Evolutionary conservation across 176 grass and related monocot species (phyloP).

Genomic region (Zizania latifolia): DNA sequence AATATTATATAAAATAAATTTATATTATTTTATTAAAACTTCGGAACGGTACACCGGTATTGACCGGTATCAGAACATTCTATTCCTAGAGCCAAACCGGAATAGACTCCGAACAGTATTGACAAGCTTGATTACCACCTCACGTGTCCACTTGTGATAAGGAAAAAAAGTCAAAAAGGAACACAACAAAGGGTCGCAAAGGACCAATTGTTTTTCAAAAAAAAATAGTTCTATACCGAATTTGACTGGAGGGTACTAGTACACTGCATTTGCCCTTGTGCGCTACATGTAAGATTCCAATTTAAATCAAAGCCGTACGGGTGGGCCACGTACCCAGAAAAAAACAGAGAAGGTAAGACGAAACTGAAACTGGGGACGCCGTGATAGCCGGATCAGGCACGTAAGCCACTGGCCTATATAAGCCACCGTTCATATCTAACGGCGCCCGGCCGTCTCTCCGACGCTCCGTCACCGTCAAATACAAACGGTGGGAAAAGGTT

Average conservation of each 20-base stretch:
- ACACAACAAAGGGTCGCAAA: background rate
- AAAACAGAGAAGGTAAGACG: too few relatives aligned
- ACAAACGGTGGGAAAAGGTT: background rate
- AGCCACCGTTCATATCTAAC: background rate
- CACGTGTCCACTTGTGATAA: background rate
- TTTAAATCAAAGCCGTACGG: constrained; percentile 3
- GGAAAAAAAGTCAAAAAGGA: too few relatives aligned
- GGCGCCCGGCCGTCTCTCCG: background rate
- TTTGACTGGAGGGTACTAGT: background rate
- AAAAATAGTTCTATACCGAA: background rate
- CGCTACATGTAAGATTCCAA: background rate
- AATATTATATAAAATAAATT: too few relatives aligned
- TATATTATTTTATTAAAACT: too few relatives aligned
- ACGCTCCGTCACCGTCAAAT: background rate
- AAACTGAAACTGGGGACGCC: background rate
- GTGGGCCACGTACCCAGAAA: background rate
- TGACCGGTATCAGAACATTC: too few relatives aligned
- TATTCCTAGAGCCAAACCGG: too few relatives aligned
- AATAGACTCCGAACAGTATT: too few relatives aligned
- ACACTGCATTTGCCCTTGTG: background rate
- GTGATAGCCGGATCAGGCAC: constrained; percentile 16
- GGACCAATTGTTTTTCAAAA: background rate
- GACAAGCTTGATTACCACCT: background rate
- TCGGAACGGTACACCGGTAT: too few relatives aligned
- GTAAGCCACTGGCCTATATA: too few relatives aligned